Evolutionary conservation across 1,284 basidiomycete genomes (phyloP).

Genomic region (Papiliotrema flavescens): DNA sequence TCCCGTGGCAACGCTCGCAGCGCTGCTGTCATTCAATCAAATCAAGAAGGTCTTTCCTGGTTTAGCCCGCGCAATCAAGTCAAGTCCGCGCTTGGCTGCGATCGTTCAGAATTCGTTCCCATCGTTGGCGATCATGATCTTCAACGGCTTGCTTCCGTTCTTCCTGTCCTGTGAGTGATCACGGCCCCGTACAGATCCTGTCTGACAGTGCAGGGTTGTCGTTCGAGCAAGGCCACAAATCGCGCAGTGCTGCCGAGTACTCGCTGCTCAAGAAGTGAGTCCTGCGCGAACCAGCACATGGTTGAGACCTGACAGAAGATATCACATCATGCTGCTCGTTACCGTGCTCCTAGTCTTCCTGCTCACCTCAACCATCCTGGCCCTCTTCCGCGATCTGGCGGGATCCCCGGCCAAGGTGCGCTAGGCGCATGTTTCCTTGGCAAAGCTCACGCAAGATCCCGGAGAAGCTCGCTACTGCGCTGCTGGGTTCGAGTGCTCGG

Average conservation of each 20-base stretch:
- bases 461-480: constrained; percentile 76
- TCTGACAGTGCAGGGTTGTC: constrained; percentile 59
- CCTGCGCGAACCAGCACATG: background rate
- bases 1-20: constrained; percentile 78
- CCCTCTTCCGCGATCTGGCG: constrained; percentile 78
- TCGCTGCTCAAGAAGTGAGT: constrained; percentile 84
- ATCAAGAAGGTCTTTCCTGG: constrained; percentile 86
- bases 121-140: constrained; percentile 77
- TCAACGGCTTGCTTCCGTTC: constrained; percentile 88
- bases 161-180: constrained; percentile 69
- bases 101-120: constrained; percentile 92
- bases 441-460: constrained; percentile 59
- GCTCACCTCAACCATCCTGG: constrained; percentile 83
- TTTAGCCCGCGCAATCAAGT: constrained; percentile 70
- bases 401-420: constrained; percentile 63
- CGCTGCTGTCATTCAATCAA: constrained; percentile 82
- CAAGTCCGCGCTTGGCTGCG: constrained; percentile 72
- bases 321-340: constrained; percentile 88
- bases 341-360: constrained; percentile 97
- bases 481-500: constrained; percentile 62
- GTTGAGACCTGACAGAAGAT: constrained; percentile 54
- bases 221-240: constrained; percentile 81
- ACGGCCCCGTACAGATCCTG: background rate
- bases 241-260: constrained; percentile 88
- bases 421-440: background rate